Evolutionary conservation across 768 basidiomycete genomes (phyloP), one percentile per base, ranked within the genome.

Genomic region (Tremella yokohamensis): DNA sequence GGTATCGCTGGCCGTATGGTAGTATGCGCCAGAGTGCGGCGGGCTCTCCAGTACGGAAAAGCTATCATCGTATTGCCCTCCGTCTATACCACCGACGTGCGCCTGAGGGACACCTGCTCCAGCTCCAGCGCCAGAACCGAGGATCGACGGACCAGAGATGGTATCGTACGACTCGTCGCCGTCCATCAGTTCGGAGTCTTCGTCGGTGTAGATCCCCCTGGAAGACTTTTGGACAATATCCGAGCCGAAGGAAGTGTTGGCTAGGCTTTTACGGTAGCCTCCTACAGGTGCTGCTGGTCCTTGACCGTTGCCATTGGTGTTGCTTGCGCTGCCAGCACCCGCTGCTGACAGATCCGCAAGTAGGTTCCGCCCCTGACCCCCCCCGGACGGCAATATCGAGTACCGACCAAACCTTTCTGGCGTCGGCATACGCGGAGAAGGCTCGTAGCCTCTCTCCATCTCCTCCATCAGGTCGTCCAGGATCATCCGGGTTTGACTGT

Each of bases 391-490:
- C 44, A 66, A 16, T 25, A 70, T 57, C 1, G 63, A 63, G 38
- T 73, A 74, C 52, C 68, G 58, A 7, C 69, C 56, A 20, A 76
- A 52, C 8, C 67, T 67, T 8, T 72, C 67, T 12, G 73, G 73
- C 1, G 71, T 73, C 9, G 62, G 57, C 57, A 74, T 60, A 11
- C 58, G 52, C 39, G 70, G 69, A 45, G 62, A 65, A 6, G 65
- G 60, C 29, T 59, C 65, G 29, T 63, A 59, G 16, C 54, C 57
- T 25, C 61, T 52, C 13, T 65, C 58, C 53, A 72, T 69, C 55
- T 73, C 69, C 40, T 65, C 58, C 64, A 76, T 86, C 83, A 76
- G 54, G 18, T 85, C 85, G 3, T 83, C 84, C 60, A 98, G 90
- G 1, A 93, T 92, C 25, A 49, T 25, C 40, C 56, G 53, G 25